phyloP scores from a whole-genome alignment of 257 asterid genomes.

The Primulina tabacum region DNA sequence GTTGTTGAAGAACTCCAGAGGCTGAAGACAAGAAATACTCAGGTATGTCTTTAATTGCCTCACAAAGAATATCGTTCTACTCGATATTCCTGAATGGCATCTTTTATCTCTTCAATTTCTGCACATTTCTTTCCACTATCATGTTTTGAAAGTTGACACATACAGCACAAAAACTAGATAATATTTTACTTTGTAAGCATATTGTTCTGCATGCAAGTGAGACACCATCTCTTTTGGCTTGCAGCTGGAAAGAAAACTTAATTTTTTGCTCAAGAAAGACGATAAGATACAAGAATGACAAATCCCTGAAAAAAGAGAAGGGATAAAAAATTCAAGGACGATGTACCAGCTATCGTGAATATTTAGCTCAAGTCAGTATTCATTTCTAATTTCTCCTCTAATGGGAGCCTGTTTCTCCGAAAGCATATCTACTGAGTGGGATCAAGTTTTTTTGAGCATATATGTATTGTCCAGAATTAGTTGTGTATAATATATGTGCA shows the following conservation, averaged over 20 bases:
- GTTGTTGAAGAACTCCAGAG: conserved; percentile 83
- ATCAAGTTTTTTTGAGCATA: background rate
- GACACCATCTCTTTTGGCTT: background rate
- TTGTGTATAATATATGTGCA: background rate
- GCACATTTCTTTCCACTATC: background rate
- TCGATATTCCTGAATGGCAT: background rate
- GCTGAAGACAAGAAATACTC: conserved; percentile 61
- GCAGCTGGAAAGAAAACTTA: conserved; percentile 74
- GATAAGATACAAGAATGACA: conserved; percentile 38
- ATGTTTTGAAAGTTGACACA: background rate
- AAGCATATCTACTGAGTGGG: background rate
- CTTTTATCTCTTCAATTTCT: conserved; percentile 1
- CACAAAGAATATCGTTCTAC: background rate
- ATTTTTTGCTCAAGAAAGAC: conserved; percentile 44
- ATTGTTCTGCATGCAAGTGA: background rate
- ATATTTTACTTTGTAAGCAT: background rate
- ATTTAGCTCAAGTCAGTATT: background rate
- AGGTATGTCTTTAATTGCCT: conserved; percentile 43
- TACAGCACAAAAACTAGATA: background rate
- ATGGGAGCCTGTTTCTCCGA: background rate
- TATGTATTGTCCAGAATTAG: background rate
- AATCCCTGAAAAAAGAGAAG: background rate
- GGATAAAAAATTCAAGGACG: background rate
- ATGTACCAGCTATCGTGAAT: background rate
- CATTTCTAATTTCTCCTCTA: background rate